Evolutionary conservation across 2,329 filamentous ascomycete genomes (phyloP), one percentile per base, ranked within the genome.

Genomic region (Pseudogymnoascus sp.): DNA sequence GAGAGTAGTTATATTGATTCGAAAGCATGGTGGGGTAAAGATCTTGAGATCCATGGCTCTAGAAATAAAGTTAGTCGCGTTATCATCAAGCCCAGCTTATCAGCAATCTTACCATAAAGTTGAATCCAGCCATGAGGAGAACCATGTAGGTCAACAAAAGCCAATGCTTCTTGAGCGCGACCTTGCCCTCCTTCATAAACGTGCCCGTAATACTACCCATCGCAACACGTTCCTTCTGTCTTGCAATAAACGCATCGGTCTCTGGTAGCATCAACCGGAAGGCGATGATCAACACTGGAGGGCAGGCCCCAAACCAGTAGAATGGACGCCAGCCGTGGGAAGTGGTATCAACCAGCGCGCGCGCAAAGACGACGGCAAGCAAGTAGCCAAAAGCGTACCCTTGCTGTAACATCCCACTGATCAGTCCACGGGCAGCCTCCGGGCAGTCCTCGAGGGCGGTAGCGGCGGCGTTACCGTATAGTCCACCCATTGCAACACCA

Each of bases 61-160:
- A 31, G 5, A 14, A 33, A 55, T 55, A n/a, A 33, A 14, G 49
- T 55, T 16, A 55, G 49, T 31, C 49, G 9, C 28, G 3, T 18
- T 55, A 7, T 8, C 28, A 21, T 21, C 14, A 12, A 8, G 28
- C 28, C 14, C 28, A 12, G 28, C 28, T 21, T 21, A 18, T 33
- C 12, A 7, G 6, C 1, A 86, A 74, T 73, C 88, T 84, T 69
- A 89, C 86, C 89, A 95, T 92, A 72, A 95, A 96, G 76, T 96
- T 96, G 79, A 96, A 95, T 3, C 91, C 91, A 1, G 90, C 88
- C 90, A 96, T 96, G 40, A 96, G 79, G 18, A 96, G 78, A 5
- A 96, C 90, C 63, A 96, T 80, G 75, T 96, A 96, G 37, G 86
- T 78, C 62, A 96, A 79, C 2, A 96, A 75, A 12, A 91, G 67